Conservation (phyloP, 2,329 filamentous ascomycete species). For the Aureobasidium sp. region DNA sequence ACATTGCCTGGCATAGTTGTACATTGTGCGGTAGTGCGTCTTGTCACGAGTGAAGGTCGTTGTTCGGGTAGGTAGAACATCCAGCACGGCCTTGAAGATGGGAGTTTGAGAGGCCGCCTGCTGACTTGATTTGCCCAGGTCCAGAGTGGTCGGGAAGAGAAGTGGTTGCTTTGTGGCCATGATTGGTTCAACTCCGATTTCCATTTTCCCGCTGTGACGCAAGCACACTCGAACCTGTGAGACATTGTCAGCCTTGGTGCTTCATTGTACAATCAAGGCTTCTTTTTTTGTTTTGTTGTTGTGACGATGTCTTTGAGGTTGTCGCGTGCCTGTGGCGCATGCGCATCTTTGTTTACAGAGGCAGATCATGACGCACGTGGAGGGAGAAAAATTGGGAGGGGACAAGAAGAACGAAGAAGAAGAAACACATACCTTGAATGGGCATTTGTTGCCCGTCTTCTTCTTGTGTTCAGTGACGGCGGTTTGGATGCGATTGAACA, state of each 20-base stretch:
- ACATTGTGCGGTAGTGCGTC: slow-evolving; percentile 65
- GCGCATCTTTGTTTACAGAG: background rate
- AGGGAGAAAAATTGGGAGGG: background rate
- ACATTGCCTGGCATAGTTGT: slow-evolving; percentile 59
- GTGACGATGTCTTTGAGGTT: background rate
- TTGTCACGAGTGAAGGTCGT: slow-evolving; percentile 72
- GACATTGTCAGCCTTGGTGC: background rate
- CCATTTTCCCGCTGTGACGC: slow-evolving; percentile 29
- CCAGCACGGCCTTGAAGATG: slow-evolving; percentile 38
- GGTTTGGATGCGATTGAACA: slow-evolving; percentile 24
- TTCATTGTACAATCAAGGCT: slow-evolving; percentile 10
- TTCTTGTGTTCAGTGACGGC: slow-evolving; percentile 25
- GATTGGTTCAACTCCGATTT: slow-evolving; percentile 30
- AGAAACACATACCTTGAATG: slow-evolving; percentile 12
- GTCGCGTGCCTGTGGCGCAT: slow-evolving; percentile 8
- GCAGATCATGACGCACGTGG: background rate
- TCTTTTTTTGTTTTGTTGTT: background rate
- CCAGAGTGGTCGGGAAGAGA: slow-evolving; percentile 50
- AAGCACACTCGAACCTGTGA: slow-evolving; percentile 49
- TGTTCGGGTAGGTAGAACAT: slow-evolving; percentile 41
- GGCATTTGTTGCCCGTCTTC: slow-evolving; percentile 17
- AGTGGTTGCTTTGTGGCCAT: slow-evolving; percentile 36
- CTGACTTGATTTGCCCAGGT: slow-evolving; percentile 26
- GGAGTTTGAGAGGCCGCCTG: slow-evolving; percentile 19
- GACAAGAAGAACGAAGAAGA: background rate